Evolutionary conservation across 1,139 yeast genomes (phyloP).

Genomic region (Starmera stellimalicola): DNA sequence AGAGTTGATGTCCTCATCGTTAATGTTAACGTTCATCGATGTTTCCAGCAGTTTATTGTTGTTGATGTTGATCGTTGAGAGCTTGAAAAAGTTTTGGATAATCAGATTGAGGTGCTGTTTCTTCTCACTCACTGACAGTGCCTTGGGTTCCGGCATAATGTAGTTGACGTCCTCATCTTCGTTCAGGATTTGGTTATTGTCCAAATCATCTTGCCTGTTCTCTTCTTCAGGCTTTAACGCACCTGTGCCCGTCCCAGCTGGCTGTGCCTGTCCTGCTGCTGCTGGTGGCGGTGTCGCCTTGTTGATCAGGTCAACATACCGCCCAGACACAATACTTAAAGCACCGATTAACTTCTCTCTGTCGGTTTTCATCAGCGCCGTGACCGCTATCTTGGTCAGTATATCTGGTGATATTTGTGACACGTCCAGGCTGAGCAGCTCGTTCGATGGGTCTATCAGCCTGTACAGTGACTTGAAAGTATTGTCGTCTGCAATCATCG

Average conservation of each 20-base stretch:
- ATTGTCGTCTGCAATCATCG: slow-evolving; percentile 25
- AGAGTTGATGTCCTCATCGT: slow-evolving; percentile 14
- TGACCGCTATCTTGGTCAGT: slow-evolving; percentile 54
- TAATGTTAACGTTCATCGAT: slow-evolving; percentile 6
- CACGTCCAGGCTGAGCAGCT: slow-evolving; percentile 59
- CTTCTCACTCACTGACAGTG: slow-evolving; percentile 37
- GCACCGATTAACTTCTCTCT: slow-evolving; percentile 53
- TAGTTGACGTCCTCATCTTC: slow-evolving; percentile 21
- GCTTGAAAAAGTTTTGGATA: slow-evolving; percentile 43
- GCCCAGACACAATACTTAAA: slow-evolving; percentile 52
- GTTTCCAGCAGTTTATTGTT: slow-evolving; percentile 9
- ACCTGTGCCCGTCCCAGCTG: slow-evolving; percentile 1
- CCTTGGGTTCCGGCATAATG: slow-evolving; percentile 48
- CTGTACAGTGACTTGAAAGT: slow-evolving; percentile 40
- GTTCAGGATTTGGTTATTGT: slow-evolving; percentile 14
- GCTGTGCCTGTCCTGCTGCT: slow-evolving; percentile 1
- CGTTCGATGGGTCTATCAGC: slow-evolving; percentile 52
- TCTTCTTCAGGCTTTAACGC: slow-evolving; percentile 18
- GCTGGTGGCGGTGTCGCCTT: slow-evolving; percentile 14
- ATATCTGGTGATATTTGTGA: slow-evolving; percentile 57
- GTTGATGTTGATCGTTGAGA: slow-evolving; percentile 18
- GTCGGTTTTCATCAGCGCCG: slow-evolving; percentile 49
- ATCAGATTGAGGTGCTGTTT: slow-evolving; percentile 44
- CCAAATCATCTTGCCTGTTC: slow-evolving; percentile 19
- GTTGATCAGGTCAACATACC: slow-evolving; percentile 38